A percentile compares a stretch with the other conserved stretches of the same genome.
These are phyloP conservation scores for Thermothelomyces thermophilus DNA, from an alignment of 2,329 filamentous ascomycete genomes.

Conservation along the genomic window DNA sequence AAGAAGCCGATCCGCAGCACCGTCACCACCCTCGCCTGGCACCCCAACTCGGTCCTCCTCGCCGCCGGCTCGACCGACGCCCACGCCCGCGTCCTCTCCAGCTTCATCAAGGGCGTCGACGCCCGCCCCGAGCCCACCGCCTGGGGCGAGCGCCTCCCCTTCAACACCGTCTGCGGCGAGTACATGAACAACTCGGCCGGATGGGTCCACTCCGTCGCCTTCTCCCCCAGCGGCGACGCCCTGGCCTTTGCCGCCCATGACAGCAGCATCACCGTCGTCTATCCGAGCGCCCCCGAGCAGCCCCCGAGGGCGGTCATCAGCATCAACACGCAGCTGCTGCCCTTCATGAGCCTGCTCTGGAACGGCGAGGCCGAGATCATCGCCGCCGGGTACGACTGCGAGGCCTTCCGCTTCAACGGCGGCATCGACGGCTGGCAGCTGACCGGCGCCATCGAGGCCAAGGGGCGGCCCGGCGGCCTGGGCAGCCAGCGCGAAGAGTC, in stretches of 20 bases:
- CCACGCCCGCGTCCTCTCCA: constrained; percentile 88
- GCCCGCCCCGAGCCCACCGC: constrained; percentile 74
- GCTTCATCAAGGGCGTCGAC: constrained; percentile 94
- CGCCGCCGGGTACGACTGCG: constrained; percentile 83
- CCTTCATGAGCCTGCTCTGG: constrained; percentile 91
- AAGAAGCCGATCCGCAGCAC: constrained; percentile 99
- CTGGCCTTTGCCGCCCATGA: constrained; percentile 93
- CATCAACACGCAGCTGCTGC: constrained; percentile 81
- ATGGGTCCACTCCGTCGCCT: constrained; percentile 90
- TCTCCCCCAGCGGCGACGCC: constrained; percentile 88
- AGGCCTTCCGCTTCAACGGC: constrained; percentile 84
- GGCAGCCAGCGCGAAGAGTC: constrained; percentile 73
- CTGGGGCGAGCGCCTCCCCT: constrained; percentile 93
- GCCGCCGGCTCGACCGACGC: constrained; percentile 96
- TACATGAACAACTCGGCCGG: constrained; percentile 93
- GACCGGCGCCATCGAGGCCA: constrained; percentile 71
- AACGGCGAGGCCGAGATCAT: constrained; percentile 88
- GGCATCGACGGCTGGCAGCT: constrained; percentile 76
- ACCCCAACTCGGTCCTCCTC: constrained; percentile 92
- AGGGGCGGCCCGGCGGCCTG: constrained; percentile 50
- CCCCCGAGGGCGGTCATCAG: constrained; percentile 85
- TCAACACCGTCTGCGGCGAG: constrained; percentile 97
- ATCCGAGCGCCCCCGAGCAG: constrained; percentile 85
- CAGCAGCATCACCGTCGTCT: constrained; percentile 93
- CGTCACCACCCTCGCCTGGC: constrained; percentile 91